Evolutionary conservation across 306 rosid species (phyloP).

Genomic region (Corylus americana): DNA sequence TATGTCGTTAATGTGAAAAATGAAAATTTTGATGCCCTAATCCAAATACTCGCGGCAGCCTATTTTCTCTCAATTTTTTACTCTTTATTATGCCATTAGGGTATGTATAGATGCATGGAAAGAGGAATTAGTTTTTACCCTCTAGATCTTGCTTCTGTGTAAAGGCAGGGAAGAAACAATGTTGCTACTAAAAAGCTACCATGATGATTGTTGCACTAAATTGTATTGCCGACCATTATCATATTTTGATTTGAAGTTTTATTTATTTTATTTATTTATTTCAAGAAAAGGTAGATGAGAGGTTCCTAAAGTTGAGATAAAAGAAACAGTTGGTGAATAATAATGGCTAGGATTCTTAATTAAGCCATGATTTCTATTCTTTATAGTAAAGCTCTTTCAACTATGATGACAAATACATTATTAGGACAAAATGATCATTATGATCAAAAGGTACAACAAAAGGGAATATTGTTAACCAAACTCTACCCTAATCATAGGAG

Average conservation of each 20-base stretch:
- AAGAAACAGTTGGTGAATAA: background rate
- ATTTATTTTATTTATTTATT: no score
- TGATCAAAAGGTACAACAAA: background rate
- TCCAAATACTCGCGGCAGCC: no score
- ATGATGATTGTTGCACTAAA: background rate
- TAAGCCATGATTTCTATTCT: conserved; percentile 1
- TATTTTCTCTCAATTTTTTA: no score
- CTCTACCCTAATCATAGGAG: background rate
- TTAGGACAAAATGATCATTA: conserved; percentile 8
- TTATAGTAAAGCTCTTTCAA: background rate
- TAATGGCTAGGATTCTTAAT: conserved; percentile 7
- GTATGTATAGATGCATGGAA: no score
- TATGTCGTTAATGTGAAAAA: no score
- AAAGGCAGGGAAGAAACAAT: background rate
- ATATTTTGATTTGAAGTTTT: background rate
- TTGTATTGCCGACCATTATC: background rate
- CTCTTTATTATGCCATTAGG: no score
- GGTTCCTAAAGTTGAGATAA: background rate
- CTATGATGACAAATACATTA: background rate
- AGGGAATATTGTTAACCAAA: background rate
- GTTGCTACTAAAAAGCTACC: background rate
- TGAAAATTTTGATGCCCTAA: no score
- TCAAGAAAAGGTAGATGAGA: background rate
- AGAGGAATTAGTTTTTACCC: background rate
- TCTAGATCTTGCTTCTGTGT: background rate